Conservation (phyloP, 805 yeast species). For the Ogataea glucozyma region DNA sequence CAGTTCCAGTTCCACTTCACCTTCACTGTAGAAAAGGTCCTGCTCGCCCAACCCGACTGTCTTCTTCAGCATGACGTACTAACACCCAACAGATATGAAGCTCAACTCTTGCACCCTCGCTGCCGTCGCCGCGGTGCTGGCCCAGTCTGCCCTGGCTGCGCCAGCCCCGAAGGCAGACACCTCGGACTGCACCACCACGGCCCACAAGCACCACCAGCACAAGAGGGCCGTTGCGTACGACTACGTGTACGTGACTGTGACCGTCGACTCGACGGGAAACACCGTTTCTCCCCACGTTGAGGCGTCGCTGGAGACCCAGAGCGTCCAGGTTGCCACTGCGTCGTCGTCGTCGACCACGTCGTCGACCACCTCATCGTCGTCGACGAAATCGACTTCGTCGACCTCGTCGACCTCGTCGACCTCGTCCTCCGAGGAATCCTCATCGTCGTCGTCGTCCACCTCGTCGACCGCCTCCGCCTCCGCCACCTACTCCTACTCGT, state of each 20-base stretch:
- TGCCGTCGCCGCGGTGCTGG: slow-evolving; percentile 29
- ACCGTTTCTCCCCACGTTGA: slow-evolving; percentile 41
- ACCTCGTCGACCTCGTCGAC: slow-evolving; percentile 20
- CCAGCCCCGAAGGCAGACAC: slow-evolving; percentile 39
- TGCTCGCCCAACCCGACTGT: neutral
- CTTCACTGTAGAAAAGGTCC: neutral
- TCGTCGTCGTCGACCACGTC: slow-evolving; percentile 33
- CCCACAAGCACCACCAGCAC: slow-evolving; percentile 62
- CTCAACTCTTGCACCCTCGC: slow-evolving; percentile 26
- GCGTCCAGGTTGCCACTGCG: slow-evolving; percentile 20
- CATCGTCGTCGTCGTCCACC: slow-evolving; percentile 31
- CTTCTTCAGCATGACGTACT: neutral
- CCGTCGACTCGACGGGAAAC: slow-evolving; percentile 50
- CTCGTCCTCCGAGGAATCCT: slow-evolving; percentile 19
- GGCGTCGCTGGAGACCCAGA: slow-evolving; percentile 25
- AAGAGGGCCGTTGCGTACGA: slow-evolving; percentile 56
- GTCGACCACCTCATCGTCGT: slow-evolving; percentile 22
- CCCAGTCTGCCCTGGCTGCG: slow-evolving; percentile 30
- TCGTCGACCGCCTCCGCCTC: slow-evolving; percentile 36
- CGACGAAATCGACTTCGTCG: slow-evolving; percentile 32
- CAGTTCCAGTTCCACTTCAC: neutral
- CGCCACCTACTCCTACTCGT: slow-evolving; percentile 30
- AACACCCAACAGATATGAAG: slow-evolving; percentile 23
- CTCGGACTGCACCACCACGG: slow-evolving; percentile 43
- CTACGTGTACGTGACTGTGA: slow-evolving; percentile 51